These are phyloP conservation scores for Acarospora socialis DNA, from an alignment of 2,329 filamentous ascomycete genomes.

Conservation along the genomic window DNA sequence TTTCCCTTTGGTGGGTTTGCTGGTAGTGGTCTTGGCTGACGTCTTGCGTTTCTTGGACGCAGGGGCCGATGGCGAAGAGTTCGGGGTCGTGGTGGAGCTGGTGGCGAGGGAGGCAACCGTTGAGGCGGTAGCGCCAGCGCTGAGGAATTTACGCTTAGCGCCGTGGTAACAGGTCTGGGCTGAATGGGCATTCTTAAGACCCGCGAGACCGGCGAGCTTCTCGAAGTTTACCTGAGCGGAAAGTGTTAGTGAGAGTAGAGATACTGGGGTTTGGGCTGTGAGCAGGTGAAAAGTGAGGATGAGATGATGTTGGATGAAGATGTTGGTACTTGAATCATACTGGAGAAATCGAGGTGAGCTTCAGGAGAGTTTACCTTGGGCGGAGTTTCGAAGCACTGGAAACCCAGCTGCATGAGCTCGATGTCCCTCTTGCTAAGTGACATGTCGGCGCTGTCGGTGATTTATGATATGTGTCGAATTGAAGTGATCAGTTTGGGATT, in stretches of 20 bases:
- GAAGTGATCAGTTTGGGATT: background rate
- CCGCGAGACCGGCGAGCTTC: conserved; percentile 22
- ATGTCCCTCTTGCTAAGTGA: conserved; percentile 7
- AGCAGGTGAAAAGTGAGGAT: conserved; percentile 1
- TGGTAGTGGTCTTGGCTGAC: conserved; percentile 12
- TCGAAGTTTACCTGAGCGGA: conserved; percentile 25
- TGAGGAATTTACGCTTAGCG: conserved; percentile 25
- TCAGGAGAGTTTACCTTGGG: conserved; percentile 8
- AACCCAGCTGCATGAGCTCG: conserved; percentile 5
- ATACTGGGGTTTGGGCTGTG: background rate
- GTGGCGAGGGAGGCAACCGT: too few species aligned
- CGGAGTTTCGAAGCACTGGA: conserved; percentile 5
- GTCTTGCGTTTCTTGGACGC: background rate
- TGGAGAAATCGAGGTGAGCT: background rate
- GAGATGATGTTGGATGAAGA: background rate
- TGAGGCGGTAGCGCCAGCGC: conserved; percentile 4
- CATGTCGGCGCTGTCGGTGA: background rate
- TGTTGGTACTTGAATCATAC: background rate
- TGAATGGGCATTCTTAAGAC: conserved; percentile 23
- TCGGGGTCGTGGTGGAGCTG: background rate
- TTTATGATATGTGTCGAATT: background rate
- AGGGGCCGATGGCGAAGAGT: background rate
- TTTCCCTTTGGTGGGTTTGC: conserved; percentile 14
- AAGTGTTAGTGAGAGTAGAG: background rate
- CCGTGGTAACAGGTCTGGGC: conserved; percentile 23